Evolutionary conservation across 2,329 filamentous ascomycete genomes (phyloP), one percentile per base, ranked within the genome.

Genomic region (Tricladium varicosporioides): DNA sequence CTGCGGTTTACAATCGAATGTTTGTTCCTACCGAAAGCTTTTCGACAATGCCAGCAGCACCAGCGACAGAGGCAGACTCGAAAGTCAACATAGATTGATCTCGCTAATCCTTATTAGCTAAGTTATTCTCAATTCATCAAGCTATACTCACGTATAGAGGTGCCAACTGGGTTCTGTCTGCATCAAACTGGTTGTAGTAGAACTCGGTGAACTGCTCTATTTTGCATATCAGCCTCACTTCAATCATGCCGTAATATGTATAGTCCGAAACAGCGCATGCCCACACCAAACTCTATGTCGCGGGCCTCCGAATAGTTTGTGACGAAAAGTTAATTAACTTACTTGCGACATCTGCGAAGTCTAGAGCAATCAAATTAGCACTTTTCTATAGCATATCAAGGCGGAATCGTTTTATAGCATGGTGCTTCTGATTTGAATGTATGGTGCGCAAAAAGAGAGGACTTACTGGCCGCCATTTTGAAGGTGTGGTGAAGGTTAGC

Each of bases 1-100:
- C 10, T 18, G 53, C 47, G 13, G 33, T n/a, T 14, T 53, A 16
- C 19, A 15, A 22, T 11, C 4, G 43, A 46, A 18, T 15, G 32
- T 8, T 33, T 42, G 36, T 84, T 67, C 79, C 7, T 27, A 97
- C 93, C 59, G 74, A 72, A 60, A 97, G 83, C 82, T 97, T 97
- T 74, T 91, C 85, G 54, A 87, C 76, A 67, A 99, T 97, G 32
- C 72, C 72, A 19, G 66, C 70, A 36, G 77, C 76, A 61, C 93
- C 92, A 69, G 85, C 79, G 59, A 83, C 74, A 13, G 87, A 85
- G 46, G 78, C 67, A 48, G 81, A 86, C 82, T 97, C 91, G 70
- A 97, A 97, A 51, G 93, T 97, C 75, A 97, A 81, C 89, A 96
- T 96, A 49, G 94, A 97, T 60, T 87, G 74, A 4, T 88, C 82